Percentiles rank a stretch among this genome's conserved stretches.
Evolutionary conservation across 2,329 filamentous ascomycete genomes (phyloP).

Genomic region (Leptographium procerum): DNA sequence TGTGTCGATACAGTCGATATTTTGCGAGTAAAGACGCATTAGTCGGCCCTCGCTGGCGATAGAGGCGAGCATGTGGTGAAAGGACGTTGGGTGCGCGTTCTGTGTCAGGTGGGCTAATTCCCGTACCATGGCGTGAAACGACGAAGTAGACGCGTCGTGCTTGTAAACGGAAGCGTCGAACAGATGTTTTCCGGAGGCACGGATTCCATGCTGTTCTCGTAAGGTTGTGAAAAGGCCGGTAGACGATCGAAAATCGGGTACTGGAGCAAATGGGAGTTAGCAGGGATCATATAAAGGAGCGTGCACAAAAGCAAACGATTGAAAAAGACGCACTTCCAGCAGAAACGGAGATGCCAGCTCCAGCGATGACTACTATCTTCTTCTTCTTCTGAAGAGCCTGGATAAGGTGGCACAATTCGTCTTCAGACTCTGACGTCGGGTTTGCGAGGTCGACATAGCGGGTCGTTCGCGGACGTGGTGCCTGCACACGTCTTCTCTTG

Average conservation of each 20-base stretch:
- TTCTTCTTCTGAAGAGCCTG: constrained; percentile 74
- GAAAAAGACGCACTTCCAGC: constrained; percentile 61
- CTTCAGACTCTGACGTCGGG: constrained; percentile 38
- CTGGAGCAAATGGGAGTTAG: constrained; percentile 29
- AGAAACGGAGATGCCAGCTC: constrained; percentile 92
- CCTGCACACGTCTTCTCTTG: constrained; percentile 60
- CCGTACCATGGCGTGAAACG: constrained; percentile 94
- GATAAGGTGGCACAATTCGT: constrained; percentile 60
- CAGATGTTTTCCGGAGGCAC: constrained; percentile 85
- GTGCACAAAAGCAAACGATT: constrained; percentile 1
- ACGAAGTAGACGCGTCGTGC: constrained; percentile 75
- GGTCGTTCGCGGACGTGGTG: constrained; percentile 53
- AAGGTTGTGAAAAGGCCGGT: constrained; percentile 80
- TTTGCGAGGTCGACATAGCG: constrained; percentile 62
- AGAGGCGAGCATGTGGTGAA: constrained; percentile 88
- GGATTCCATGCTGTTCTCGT: constrained; percentile 78
- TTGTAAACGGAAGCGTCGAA: constrained; percentile 98
- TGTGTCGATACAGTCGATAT: constrained; percentile 92
- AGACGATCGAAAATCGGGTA: constrained; percentile 92
- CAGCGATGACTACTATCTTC: constrained; percentile 94
- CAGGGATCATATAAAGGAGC: constrained; percentile 3
- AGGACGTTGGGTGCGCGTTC: constrained; percentile 68
- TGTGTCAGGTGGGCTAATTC: constrained; percentile 71
- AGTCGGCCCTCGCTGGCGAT: constrained; percentile 78
- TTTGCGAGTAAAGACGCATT: constrained; percentile 87